These are phyloP conservation scores for Zizania palustris DNA, from an alignment of 202 grass and related monocot genomes.

Conservation along the genomic window DNA sequence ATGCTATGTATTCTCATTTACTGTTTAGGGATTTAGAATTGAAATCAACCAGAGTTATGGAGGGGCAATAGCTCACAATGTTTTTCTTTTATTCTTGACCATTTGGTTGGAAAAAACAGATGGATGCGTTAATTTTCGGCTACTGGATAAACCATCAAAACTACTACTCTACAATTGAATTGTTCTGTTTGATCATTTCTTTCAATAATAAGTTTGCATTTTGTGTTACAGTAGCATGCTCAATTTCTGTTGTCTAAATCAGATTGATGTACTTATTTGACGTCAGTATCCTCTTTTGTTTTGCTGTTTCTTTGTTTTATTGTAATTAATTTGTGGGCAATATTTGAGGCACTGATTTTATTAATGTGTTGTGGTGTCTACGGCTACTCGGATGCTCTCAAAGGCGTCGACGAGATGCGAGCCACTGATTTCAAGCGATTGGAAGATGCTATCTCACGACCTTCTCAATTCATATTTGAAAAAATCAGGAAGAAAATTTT, in stretches of 20 bases:
- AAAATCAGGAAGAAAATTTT: neutral
- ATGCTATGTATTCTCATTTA: constrained; percentile 18
- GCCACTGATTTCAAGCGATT: constrained; percentile 79
- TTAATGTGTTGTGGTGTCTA: constrained; percentile 47
- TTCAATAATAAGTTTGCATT: constrained; percentile 19
- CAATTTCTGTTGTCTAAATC: too few relatives aligned
- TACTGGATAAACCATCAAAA: neutral
- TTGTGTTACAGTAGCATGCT: too few relatives aligned
- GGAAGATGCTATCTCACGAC: constrained; percentile 49
- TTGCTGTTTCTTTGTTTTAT: neutral
- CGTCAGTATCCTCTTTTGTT: neutral
- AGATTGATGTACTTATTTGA: too few relatives aligned
- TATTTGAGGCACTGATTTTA: too few relatives aligned
- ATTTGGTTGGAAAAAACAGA: neutral
- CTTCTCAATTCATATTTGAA: neutral
- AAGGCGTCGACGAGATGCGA: constrained; percentile 73
- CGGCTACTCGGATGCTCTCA: constrained; percentile 74
- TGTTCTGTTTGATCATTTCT: neutral
- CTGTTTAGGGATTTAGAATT: constrained; percentile 31
- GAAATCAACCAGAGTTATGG: constrained; percentile 13
- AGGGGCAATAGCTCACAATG: neutral
- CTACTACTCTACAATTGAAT: constrained; percentile 7
- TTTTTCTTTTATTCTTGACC: neutral
- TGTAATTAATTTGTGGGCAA: neutral
- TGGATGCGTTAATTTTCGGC: neutral